A percentile compares a stretch with the other conserved stretches of the same genome.
phyloP scores from a whole-genome alignment of 352 stramenopile species.

The Phytophthora niederhauseri region DNA sequence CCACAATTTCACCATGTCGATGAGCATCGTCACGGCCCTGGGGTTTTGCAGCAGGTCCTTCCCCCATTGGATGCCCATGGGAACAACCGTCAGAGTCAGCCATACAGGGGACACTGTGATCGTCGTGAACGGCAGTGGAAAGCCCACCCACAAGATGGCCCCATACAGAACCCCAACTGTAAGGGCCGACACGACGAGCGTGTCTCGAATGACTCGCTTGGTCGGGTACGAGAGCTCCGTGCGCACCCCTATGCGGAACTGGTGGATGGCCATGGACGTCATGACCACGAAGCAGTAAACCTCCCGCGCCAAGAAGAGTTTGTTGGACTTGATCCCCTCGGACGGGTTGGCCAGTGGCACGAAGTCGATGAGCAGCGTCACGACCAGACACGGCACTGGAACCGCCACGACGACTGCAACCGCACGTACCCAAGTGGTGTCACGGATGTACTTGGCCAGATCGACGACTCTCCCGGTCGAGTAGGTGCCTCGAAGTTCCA shows the following conservation, averaged over 20 bases:
- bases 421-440: not conserved
- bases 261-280: not conserved
- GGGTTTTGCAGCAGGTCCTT: not conserved
- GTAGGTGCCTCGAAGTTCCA: conserved; percentile 5
- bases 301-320: conserved; percentile 3
- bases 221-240: not conserved
- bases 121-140: conserved; percentile 14
- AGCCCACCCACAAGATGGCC: conserved; percentile 3
- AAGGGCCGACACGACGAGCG: conserved; percentile 2
- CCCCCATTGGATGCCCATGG: not conserved
- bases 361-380: conserved; percentile 6
- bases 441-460: conserved; percentile 6
- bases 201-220: not conserved
- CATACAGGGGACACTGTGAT: conserved; percentile 10
- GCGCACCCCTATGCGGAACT: not conserved
- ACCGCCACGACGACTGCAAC: not conserved
- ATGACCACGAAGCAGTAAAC: not conserved
- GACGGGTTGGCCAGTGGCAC: not conserved
- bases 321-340: not conserved
- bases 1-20: not conserved
- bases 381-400: conserved; percentile 3
- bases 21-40: not conserved
- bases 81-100: not conserved
- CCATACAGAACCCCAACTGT: not conserved
- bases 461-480: not conserved